A percentile compares a stretch with the other conserved stretches of the same genome.
phyloP scores from a whole-genome alignment of 1,284 basidiomycete species.

The Cutaneotrichosporon dermatis region DNA sequence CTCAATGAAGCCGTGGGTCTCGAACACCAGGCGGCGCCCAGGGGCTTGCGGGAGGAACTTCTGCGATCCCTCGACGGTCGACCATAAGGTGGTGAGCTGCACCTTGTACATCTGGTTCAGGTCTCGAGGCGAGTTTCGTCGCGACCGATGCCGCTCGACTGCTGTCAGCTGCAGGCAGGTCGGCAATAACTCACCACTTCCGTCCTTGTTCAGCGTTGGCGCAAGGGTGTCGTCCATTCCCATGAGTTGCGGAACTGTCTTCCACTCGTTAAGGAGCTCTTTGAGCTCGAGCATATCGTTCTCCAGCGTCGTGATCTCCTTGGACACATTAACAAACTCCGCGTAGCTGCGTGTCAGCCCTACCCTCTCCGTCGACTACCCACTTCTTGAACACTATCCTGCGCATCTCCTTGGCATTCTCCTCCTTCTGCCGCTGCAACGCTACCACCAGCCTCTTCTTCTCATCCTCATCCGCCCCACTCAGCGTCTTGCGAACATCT shows the following conservation, averaged over 20 bases:
- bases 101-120: conserved; percentile 88
- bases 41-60: conserved; percentile 88
- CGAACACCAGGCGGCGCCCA: conserved; percentile 83
- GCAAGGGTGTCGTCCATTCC: conserved; percentile 67
- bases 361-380: conserved; percentile 22
- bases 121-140: conserved; percentile 86
- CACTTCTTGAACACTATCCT: conserved; percentile 86
- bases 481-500: conserved; percentile 29
- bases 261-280: conserved; percentile 89
- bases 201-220: conserved; percentile 43
- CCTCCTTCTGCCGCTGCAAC: conserved; percentile 37
- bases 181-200: conserved; percentile 29
- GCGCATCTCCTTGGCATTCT: conserved; percentile 38
- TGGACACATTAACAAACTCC: conserved; percentile 93
- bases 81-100: conserved; percentile 86
- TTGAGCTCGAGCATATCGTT: conserved; percentile 98
- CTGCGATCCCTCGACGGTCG: conserved; percentile 90
- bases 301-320: conserved; percentile 93
- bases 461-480: conserved; percentile 48
- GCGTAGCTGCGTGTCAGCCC: conserved; percentile 63
- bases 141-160: conserved; percentile 60
- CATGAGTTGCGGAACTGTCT: conserved; percentile 84
- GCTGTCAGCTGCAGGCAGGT: conserved; percentile 4
- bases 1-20: conserved; percentile 76
- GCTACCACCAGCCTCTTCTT: conserved; percentile 45